Percentiles rank a stretch among this genome's conserved stretches.
phyloP scores from a whole-genome alignment of 1,139 yeast genomes.

The Kodamaea derodonti region DNA sequence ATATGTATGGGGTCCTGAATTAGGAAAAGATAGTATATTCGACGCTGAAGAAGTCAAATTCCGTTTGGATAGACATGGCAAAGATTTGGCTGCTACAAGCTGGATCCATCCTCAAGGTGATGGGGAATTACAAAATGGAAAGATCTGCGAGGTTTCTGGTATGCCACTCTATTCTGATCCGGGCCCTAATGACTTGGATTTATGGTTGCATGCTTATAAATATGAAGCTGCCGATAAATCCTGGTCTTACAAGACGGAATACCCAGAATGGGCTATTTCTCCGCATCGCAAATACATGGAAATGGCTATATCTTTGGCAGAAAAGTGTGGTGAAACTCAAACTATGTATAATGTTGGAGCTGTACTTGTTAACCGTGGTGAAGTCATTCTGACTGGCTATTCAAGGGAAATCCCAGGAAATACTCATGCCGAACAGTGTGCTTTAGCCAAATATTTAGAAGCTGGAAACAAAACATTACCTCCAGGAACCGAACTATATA shows the following conservation, averaged over 20 bases:
- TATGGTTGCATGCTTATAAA: slow-evolving; percentile 87
- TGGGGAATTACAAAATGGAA: slow-evolving; percentile 62
- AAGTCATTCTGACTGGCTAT: slow-evolving; percentile 72
- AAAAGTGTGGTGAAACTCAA: slow-evolving; percentile 74
- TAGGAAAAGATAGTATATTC: slow-evolving; percentile 54
- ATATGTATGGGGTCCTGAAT: slow-evolving; percentile 64
- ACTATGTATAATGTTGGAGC: slow-evolving; percentile 97
- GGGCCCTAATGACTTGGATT: slow-evolving; percentile 74
- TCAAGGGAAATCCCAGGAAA: slow-evolving; percentile 92
- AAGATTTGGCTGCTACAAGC: slow-evolving; percentile 60
- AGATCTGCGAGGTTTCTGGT: slow-evolving; percentile 62
- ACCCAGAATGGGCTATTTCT: slow-evolving; percentile 84
- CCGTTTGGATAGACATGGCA: slow-evolving; percentile 62
- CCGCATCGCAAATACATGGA: slow-evolving; percentile 55
- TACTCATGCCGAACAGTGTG: slow-evolving; percentile 98
- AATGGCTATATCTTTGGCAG: slow-evolving; percentile 71
- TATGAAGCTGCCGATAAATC: slow-evolving; percentile 54
- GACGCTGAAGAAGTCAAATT: slow-evolving; percentile 43
- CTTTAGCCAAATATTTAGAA: slow-evolving; percentile 67
- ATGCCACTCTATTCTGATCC: slow-evolving; percentile 85
- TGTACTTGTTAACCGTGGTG: slow-evolving; percentile 64
- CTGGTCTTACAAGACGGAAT: slow-evolving; percentile 78
- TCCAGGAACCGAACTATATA: slow-evolving; percentile 74
- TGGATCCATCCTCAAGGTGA: slow-evolving; percentile 57
- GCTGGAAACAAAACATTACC: slow-evolving; percentile 52